A percentile compares a stretch with the other conserved stretches of the same genome.
These are phyloP conservation scores for Pneumocystis canis DNA, from an alignment of 1,139 yeast species.

Conservation along the genomic window DNA sequence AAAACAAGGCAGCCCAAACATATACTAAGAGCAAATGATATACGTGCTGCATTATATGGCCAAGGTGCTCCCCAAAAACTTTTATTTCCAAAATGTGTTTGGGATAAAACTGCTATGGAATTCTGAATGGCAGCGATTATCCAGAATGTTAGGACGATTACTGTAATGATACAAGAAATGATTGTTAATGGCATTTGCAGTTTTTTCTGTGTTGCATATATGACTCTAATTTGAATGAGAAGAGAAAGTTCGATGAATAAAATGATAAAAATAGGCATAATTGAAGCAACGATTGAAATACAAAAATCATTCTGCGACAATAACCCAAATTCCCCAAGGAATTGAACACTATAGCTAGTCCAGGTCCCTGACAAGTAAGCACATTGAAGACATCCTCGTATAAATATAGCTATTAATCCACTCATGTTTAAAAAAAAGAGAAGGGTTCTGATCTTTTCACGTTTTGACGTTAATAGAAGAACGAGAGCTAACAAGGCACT, in stretches of 20 bases:
- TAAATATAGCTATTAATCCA: not conserved
- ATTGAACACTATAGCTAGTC: conserved; percentile 34
- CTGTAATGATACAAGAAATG: conserved; percentile 32
- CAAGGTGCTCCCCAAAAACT: conserved; percentile 14
- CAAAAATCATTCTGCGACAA: conserved; percentile 26
- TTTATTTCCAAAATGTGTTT: conserved; percentile 15
- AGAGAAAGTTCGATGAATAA: conserved; percentile 48
- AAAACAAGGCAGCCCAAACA: conserved; percentile 47
- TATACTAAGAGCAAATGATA: conserved; percentile 56
- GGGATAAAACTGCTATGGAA: not conserved
- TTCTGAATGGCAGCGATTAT: conserved; percentile 32
- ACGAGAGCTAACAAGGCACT: conserved; percentile 14
- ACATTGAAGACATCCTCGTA: not conserved
- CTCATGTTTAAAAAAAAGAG: conserved; percentile 53
- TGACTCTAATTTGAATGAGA: conserved; percentile 52
- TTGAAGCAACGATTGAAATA: conserved; percentile 43
- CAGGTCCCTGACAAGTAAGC: conserved; percentile 22
- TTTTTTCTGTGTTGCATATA: conserved; percentile 44
- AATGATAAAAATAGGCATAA: conserved; percentile 45
- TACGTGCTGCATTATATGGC: conserved; percentile 27
- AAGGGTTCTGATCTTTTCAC: conserved; percentile 41
- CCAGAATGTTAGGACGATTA: conserved; percentile 41
- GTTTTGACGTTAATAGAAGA: conserved; percentile 14
- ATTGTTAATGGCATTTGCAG: conserved; percentile 30
- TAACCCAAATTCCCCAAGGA: conserved; percentile 33